Conservation (phyloP, 805 yeast species). For the Teunomyces panamensis region DNA sequence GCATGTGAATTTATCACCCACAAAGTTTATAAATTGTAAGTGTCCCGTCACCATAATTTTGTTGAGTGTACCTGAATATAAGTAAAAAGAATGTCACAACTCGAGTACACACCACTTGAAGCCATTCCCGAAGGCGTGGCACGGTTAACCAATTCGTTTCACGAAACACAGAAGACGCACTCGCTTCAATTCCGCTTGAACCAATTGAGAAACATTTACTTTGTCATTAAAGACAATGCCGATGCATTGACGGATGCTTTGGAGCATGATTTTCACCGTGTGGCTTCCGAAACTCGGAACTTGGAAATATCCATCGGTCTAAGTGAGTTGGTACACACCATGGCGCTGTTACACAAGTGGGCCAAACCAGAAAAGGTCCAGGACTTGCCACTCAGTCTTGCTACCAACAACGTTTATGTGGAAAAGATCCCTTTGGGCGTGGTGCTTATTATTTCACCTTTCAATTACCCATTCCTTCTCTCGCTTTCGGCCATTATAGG, state of each 20-base stretch:
- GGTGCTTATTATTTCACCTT: slow-evolving; percentile 72
- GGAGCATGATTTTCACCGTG: slow-evolving; percentile 62
- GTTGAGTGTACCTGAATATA: background rate
- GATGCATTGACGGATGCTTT: slow-evolving; percentile 58
- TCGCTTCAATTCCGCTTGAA: slow-evolving; percentile 55
- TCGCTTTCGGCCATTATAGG: slow-evolving; percentile 66
- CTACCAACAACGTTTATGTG: slow-evolving; percentile 28
- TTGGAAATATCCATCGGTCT: slow-evolving; percentile 53
- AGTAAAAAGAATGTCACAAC: background rate
- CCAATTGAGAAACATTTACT: slow-evolving; percentile 67
- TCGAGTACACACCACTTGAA: slow-evolving; percentile 42
- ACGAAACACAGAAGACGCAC: slow-evolving; percentile 45
- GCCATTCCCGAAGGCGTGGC: slow-evolving; percentile 49
- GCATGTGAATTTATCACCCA: background rate
- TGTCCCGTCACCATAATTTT: no score
- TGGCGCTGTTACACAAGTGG: slow-evolving; percentile 61
- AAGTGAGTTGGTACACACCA: slow-evolving; percentile 57
- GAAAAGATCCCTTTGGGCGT: slow-evolving; percentile 53
- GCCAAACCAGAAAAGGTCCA: slow-evolving; percentile 46
- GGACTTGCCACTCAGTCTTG: slow-evolving; percentile 34
- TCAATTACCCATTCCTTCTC: slow-evolving; percentile 74
- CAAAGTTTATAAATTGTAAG: no score
- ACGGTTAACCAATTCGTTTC: slow-evolving; percentile 40
- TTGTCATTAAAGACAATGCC: slow-evolving; percentile 56
- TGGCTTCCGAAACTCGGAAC: slow-evolving; percentile 57